Conservation (phyloP, 2,329 filamentous ascomycete species). For the Cladobotryum protrusum region DNA sequence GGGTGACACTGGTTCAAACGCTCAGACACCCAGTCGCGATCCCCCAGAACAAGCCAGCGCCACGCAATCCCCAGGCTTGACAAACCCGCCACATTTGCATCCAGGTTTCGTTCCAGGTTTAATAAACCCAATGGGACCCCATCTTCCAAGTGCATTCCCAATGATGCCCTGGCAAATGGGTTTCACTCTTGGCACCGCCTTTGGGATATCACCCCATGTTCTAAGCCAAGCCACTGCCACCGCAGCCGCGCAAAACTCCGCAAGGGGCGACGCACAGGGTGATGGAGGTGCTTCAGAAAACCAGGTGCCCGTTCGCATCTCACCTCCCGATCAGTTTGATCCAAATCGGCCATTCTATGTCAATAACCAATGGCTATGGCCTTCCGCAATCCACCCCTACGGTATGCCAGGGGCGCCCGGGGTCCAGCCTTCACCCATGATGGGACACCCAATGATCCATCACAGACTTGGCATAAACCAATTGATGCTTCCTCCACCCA, state of each 20-base stretch:
- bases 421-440: constrained; percentile 21
- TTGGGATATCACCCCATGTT: constrained; percentile 21
- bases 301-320: constrained; percentile 26
- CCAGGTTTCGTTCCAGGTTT: constrained; percentile 27
- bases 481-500: constrained; percentile 19
- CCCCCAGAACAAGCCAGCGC: constrained; percentile 7
- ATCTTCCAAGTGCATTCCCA: constrained; percentile 27
- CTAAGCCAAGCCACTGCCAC: constrained; percentile 18
- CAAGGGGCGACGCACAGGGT: constrained; percentile 23
- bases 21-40: constrained; percentile 16
- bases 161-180: constrained; percentile 38
- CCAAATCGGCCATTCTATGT: constrained; percentile 37
- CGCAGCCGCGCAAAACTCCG: constrained; percentile 16
- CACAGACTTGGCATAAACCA: constrained; percentile 14
- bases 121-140: constrained; percentile 24
- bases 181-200: constrained; percentile 25
- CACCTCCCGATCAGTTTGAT: constrained; percentile 42
- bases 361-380: constrained; percentile 36
- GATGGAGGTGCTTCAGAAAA: constrained; percentile 28
- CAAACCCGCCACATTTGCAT: constrained; percentile 24
- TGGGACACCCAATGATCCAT: constrained; percentile 18
- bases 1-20: constrained; percentile 16
- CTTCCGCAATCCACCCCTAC: constrained; percentile 20
- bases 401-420: constrained; percentile 24
- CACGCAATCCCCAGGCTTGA: constrained; percentile 14